A percentile compares a stretch with the other conserved stretches of the same genome.
phyloP scores from a whole-genome alignment of 2,329 filamentous ascomycete genomes.

The Fusarium caatingaense region DNA sequence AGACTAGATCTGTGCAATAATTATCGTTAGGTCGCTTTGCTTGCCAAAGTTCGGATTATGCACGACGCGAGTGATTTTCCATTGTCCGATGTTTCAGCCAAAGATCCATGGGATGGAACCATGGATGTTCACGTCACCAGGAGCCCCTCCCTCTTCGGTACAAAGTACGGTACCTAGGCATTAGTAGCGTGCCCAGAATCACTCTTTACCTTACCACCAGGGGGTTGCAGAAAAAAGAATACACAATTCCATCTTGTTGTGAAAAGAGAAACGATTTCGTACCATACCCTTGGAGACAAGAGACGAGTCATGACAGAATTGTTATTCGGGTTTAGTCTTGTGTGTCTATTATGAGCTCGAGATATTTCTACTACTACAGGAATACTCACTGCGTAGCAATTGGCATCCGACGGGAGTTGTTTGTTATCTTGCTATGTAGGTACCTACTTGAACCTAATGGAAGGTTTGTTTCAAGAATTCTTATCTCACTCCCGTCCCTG shows the following conservation, averaged over 20 bases:
- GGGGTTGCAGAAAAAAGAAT: background rate
- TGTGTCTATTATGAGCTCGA: background rate
- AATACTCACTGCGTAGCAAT: background rate
- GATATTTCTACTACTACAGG: background rate
- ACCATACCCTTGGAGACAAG: background rate
- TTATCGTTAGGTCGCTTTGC: constrained; percentile 12
- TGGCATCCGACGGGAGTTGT: constrained; percentile 14
- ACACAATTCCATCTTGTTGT: background rate
- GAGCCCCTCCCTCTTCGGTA: background rate
- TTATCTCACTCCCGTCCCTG: background rate
- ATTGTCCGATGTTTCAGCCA: constrained; percentile 25
- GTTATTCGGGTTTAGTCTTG: background rate
- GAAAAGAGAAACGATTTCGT: background rate
- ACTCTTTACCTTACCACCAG: background rate
- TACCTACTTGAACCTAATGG: background rate
- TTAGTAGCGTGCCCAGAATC: background rate
- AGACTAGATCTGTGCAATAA: background rate
- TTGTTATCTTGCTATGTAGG: background rate
- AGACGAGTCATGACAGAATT: background rate
- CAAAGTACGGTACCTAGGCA: background rate
- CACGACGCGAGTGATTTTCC: constrained; percentile 18
- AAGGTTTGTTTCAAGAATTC: constrained; percentile 13
- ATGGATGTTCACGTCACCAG: constrained; percentile 7
- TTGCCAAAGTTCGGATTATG: constrained; percentile 28
- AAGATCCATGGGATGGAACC: background rate